A percentile compares a stretch with the other conserved stretches of the same genome.
These are phyloP conservation scores for Achlya hypogyna DNA, from an alignment of 352 stramenopile genomes.

Conservation along the genomic window DNA sequence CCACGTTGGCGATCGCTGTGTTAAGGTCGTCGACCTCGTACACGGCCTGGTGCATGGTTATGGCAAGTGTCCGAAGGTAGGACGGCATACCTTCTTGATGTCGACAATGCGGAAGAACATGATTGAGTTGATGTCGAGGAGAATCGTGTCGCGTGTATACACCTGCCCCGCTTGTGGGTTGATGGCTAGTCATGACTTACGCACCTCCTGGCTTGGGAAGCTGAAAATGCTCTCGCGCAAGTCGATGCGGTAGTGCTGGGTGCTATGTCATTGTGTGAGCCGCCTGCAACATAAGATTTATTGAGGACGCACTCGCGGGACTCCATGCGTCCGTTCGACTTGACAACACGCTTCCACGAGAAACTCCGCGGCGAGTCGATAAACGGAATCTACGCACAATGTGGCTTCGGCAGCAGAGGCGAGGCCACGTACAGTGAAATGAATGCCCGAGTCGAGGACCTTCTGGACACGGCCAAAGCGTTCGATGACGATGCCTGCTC, in stretches of 20 bases:
- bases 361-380: constrained; percentile 26
- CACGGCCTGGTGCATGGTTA: constrained; percentile 14
- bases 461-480: constrained; percentile 26
- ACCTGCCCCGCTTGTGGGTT: background rate
- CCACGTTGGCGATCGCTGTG: constrained; percentile 27
- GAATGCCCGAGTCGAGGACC: constrained; percentile 23
- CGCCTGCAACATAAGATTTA: background rate
- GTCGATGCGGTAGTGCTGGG: constrained; percentile 25
- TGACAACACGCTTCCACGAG: constrained; percentile 21
- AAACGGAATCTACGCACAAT: constrained; percentile 21
- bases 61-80: background rate
- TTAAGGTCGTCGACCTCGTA: constrained; percentile 32
- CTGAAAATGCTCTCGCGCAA: constrained; percentile 27
- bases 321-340: constrained; percentile 15
- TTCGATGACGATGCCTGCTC: constrained; percentile 27
- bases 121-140: constrained; percentile 26
- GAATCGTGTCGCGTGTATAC: constrained; percentile 27
- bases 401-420: background rate
- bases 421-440: constrained; percentile 20
- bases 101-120: constrained; percentile 34
- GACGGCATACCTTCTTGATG: constrained; percentile 21
- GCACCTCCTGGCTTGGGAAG: constrained; percentile 26
- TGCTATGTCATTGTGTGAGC: background rate
- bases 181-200: no score
- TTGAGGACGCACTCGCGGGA: constrained; percentile 14